These are phyloP conservation scores for Ramichloridium luteum DNA, from an alignment of 2,329 filamentous ascomycete genomes.

Conservation along the genomic window DNA sequence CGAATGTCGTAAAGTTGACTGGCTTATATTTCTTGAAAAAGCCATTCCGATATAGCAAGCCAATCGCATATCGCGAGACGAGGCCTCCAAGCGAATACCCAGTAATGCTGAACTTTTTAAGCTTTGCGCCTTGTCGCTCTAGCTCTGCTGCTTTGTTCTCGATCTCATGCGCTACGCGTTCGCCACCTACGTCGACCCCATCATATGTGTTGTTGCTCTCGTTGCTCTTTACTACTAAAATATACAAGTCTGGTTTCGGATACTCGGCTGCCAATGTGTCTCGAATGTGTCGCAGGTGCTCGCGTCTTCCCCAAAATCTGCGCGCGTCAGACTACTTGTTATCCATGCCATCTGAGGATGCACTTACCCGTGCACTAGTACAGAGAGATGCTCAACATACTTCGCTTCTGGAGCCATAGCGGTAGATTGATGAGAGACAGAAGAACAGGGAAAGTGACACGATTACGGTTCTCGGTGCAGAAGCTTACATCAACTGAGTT, in stretches of 20 bases:
- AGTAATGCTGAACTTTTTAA: conserved; percentile 72
- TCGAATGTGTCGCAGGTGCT: conserved; percentile 57
- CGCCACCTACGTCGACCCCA: conserved; percentile 56
- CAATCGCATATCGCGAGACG: conserved; percentile 74
- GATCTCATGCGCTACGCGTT: conserved; percentile 52
- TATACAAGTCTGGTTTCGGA: conserved; percentile 50
- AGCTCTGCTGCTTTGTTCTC: conserved; percentile 45
- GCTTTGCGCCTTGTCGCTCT: conserved; percentile 51
- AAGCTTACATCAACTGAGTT: no score
- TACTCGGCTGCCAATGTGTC: conserved; percentile 51
- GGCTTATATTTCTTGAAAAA: conserved; percentile 69
- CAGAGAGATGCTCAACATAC: conserved; percentile 65
- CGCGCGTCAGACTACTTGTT: neutral
- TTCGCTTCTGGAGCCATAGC: no score
- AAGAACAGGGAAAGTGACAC: no score
- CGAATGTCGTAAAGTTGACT: conserved; percentile 89
- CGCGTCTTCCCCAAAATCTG: conserved; percentile 67
- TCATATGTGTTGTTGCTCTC: conserved; percentile 57
- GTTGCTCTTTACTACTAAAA: conserved; percentile 62
- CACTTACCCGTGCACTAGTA: conserved; percentile 63
- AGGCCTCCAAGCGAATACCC: conserved; percentile 86
- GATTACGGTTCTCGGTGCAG: no score
- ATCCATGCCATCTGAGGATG: neutral
- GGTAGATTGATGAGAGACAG: no score
- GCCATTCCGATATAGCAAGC: conserved; percentile 69